Percentiles rank a stretch among this genome's conserved stretches.
These are phyloP conservation scores for Silene vulgaris DNA, from an alignment of 179 eudicot genomes.

Conservation along the genomic window DNA sequence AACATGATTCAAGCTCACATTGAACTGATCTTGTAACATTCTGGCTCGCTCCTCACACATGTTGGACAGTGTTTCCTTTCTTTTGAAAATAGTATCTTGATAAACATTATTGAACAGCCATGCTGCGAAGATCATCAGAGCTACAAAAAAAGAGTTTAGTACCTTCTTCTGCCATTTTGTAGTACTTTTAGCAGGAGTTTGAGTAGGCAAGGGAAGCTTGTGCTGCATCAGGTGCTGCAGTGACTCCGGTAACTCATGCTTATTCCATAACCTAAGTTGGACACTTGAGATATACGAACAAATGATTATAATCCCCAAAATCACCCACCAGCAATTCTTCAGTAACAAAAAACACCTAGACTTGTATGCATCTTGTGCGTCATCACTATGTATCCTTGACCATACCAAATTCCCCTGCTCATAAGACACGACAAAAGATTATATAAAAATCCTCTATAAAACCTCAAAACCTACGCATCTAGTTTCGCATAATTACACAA, in stretches of 20 bases:
- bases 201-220: constrained; percentile 41
- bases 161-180: constrained; percentile 58
- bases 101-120: constrained; percentile 42
- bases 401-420: constrained; percentile 18
- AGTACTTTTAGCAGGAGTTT: constrained; percentile 38
- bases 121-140: constrained; percentile 37
- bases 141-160: constrained; percentile 32
- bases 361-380: constrained; percentile 25
- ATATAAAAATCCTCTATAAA: background rate
- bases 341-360: constrained; percentile 30
- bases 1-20: constrained; percentile 93
- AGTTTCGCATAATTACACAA: too few species aligned
- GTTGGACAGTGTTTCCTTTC: constrained; percentile 61
- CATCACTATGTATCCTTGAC: constrained; percentile 8
- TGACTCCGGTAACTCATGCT: constrained; percentile 26
- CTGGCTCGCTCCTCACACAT: constrained; percentile 96
- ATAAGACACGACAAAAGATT: constrained; percentile 7
- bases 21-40: constrained; percentile 92
- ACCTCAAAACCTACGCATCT: too few species aligned
- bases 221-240: constrained; percentile 39
- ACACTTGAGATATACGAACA: constrained; percentile 33
- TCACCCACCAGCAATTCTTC: constrained; percentile 43
- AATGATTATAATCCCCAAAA: constrained; percentile 38
- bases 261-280: constrained; percentile 28
- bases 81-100: constrained; percentile 38